A percentile compares a stretch with the other conserved stretches of the same genome.
These are phyloP conservation scores for Mycena rosella DNA, from an alignment of 768 basidiomycete species.

Conservation along the genomic window DNA sequence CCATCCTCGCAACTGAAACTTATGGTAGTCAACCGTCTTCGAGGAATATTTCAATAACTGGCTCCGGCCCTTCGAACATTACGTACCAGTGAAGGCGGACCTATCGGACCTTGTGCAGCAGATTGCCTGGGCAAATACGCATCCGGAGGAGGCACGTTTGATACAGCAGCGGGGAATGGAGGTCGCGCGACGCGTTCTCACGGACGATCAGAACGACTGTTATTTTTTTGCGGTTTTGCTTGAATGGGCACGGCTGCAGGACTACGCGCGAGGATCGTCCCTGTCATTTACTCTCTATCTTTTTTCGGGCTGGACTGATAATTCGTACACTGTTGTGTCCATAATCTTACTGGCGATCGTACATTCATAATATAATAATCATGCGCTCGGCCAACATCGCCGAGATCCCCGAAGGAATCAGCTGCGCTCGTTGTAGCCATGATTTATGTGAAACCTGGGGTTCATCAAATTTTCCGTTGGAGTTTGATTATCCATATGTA, in stretches of 20 bases:
- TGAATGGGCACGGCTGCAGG: conserved; percentile 9
- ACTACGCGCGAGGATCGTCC: background rate
- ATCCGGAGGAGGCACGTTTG: conserved; percentile 1
- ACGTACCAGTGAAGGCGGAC: conserved; percentile 1
- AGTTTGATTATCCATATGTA: too few relatives aligned
- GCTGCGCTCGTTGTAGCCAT: too few relatives aligned
- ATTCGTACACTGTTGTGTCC: too few relatives aligned
- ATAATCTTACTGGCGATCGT: too few relatives aligned
- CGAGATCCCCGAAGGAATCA: too few relatives aligned
- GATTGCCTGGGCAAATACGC: conserved; percentile 9
- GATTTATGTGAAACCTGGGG: too few relatives aligned
- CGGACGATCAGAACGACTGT: conserved; percentile 22
- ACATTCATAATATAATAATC: too few relatives aligned
- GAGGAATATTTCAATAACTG: conserved; percentile 16
- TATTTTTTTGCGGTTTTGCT: conserved; percentile 9
- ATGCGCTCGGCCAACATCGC: too few relatives aligned
- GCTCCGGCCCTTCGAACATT: conserved; percentile 15
- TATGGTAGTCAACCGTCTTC: conserved; percentile 1
- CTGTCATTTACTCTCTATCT: background rate
- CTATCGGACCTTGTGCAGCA: conserved; percentile 7
- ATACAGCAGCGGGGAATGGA: conserved; percentile 8
- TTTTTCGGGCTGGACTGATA: too few relatives aligned
- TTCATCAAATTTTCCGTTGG: too few relatives aligned
- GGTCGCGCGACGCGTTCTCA: background rate
- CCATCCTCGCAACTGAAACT: too few relatives aligned